Conservation (phyloP, 306 rosid species). For the Quercus dentata region DNA sequence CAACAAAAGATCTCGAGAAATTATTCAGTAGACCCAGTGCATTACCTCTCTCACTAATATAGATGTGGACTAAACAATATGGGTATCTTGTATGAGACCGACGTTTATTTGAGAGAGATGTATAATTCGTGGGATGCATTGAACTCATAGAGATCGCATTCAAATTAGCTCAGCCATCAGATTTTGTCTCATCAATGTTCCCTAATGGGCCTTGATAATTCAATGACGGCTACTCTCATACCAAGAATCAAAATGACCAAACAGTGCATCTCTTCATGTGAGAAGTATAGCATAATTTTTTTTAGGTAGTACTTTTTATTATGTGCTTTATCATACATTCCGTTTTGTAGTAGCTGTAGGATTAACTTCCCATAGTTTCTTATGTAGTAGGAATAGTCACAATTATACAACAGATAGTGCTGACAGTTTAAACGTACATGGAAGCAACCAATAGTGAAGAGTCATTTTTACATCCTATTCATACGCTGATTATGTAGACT, state of each 20-base stretch:
- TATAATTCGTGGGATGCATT: no score
- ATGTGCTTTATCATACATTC: neutral
- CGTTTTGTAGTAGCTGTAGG: neutral
- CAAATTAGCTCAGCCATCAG: neutral
- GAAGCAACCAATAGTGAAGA: neutral
- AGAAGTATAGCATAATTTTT: neutral
- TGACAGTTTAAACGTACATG: neutral
- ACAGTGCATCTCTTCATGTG: neutral
- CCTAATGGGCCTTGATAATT: neutral
- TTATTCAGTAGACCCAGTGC: no score
- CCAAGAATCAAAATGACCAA: neutral
- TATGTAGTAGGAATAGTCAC: neutral
- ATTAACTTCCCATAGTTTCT: neutral
- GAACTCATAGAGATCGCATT: neutral
- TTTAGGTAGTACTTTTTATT: no score
- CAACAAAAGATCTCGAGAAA: no score
- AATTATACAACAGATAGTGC: neutral
- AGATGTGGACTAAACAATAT: no score
- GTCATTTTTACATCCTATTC: conserved; percentile 17
- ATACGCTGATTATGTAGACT: conserved; percentile 11
- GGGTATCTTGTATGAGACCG: no score
- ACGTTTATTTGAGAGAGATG: no score
- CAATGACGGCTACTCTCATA: neutral
- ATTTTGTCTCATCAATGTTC: neutral
- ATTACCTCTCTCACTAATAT: no score